phyloP scores from a whole-genome alignment of 1,139 yeast genomes.

The Candida gigantensis region DNA sequence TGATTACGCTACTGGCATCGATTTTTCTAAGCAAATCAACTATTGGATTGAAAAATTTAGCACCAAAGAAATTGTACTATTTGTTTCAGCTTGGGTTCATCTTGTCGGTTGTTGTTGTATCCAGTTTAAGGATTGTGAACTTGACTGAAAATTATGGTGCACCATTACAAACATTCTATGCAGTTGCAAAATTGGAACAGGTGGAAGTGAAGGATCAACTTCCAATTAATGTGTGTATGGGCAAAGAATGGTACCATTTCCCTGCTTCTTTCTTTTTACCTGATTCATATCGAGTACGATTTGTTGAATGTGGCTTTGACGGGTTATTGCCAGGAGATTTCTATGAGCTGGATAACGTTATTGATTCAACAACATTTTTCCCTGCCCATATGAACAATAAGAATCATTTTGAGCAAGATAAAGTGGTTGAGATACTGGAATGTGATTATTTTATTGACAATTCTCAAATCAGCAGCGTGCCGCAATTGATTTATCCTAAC shows the following conservation, averaged over 20 bases:
- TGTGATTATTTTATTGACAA: slow-evolving; percentile 69
- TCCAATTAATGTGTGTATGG: slow-evolving; percentile 65
- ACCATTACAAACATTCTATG: slow-evolving; percentile 40
- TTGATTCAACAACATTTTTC: slow-evolving; percentile 35
- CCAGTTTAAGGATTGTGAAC: slow-evolving; percentile 40
- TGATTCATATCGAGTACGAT: slow-evolving; percentile 56
- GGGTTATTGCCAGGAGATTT: slow-evolving; percentile 92
- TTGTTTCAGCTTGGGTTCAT: slow-evolving; percentile 15
- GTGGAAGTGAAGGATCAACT: slow-evolving; percentile 6
- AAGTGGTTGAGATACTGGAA: slow-evolving; percentile 40
- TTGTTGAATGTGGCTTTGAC: slow-evolving; percentile 75
- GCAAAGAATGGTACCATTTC: slow-evolving; percentile 93
- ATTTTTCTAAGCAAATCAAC: slow-evolving; percentile 41
- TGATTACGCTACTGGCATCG: slow-evolving; percentile 65
- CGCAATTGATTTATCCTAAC: slow-evolving; percentile 16
- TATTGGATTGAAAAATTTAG: slow-evolving; percentile 5
- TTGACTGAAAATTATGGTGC: slow-evolving; percentile 61
- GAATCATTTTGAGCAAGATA: slow-evolving; percentile 59
- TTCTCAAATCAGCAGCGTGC: slow-evolving; percentile 21
- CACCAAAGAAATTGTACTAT: slow-evolving; percentile 5
- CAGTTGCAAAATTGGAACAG: slow-evolving; percentile 11
- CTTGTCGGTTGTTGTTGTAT: slow-evolving; percentile 17
- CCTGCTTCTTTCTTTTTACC: slow-evolving; percentile 86
- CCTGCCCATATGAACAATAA: slow-evolving; percentile 75
- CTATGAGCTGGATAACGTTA: slow-evolving; percentile 35